Evolutionary conservation across 345 rosid species (phyloP), one percentile per base, ranked within the genome.

Genomic region (Lepidium sativum): DNA sequence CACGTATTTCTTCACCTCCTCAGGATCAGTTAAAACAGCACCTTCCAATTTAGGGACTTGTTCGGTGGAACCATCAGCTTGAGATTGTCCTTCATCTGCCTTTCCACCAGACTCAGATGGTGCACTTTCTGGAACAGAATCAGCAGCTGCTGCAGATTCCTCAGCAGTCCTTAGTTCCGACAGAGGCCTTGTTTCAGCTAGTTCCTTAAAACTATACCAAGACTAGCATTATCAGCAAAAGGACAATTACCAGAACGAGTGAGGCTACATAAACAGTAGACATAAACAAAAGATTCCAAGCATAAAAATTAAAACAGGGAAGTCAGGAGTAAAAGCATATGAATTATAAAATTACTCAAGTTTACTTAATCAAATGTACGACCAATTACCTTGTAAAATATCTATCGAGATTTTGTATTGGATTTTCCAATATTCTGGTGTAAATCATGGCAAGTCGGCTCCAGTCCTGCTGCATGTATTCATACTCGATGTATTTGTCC

Each of bases 401-500:
- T 47, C 84, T 86, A 76, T 94, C 99, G n/a, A 94, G 75, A 33
- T 85, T 86, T 69, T 80, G 87, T 76, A 81, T 88, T 9, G 97
- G 97, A 82, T 78, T 81, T 83, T 90, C 97, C 54, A 94, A 67
- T 54, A 94, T 82, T 73, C 86, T 80, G 20, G 91, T 84, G 75
- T 94, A 94, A 49, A 94, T 88, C 76, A 73, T 56, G 60, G 92
- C 89, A 70, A 90, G 79, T 20, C 77, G 79, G 73, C 84, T 74
- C 99, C 97, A 94, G 54, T 88, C 85, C 68, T 83, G 87, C 71
- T 86, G 97, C 89, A 82, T 80, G 71, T 88, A 91, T 67, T 90
- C 99, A 42, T 86, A 90, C 79, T 90, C 99, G 18, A 94, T 85
- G 77, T 90, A 94, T 68, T 88, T 89, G 68, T 90, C 99, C 99